Evolutionary conservation across 805 yeast species (phyloP).

Genomic region (Candida cerambycidarum): DNA sequence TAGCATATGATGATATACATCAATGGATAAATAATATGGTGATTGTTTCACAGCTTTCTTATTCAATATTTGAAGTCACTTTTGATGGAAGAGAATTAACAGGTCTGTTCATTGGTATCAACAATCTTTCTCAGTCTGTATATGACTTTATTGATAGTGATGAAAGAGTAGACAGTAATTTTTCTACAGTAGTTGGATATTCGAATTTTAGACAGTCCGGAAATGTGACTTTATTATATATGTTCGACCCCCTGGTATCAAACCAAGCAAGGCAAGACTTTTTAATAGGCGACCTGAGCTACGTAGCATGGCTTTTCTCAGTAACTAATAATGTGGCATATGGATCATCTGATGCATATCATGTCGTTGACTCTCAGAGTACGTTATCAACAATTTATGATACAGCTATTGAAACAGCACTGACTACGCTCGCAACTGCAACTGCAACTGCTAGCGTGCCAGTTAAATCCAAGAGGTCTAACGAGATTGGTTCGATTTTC

Average conservation of each 20-base stretch:
- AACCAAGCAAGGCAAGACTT: slow-evolving; percentile 3
- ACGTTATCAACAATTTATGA: no score
- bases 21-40: slow-evolving; percentile 1
- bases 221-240: background rate
- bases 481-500: no score
- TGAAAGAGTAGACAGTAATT: slow-evolving; percentile 1
- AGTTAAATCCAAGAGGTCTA: no score
- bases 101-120: background rate
- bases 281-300: background rate
- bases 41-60: background rate
- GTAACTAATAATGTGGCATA: no score
- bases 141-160: slow-evolving; percentile 2
- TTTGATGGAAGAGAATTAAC: slow-evolving; percentile 1
- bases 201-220: background rate
- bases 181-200: slow-evolving; percentile 2
- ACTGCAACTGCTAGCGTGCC: no score
- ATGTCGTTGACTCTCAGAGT: no score
- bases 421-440: no score
- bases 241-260: background rate
- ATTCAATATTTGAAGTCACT: slow-evolving; percentile 1
- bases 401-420: no score
- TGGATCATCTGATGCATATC: no score
- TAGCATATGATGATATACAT: no score
- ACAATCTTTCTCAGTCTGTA: background rate
- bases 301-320: background rate